phyloP scores from a whole-genome alignment of 2,329 filamentous ascomycete species.

The Cercospora zeae-maydis region DNA sequence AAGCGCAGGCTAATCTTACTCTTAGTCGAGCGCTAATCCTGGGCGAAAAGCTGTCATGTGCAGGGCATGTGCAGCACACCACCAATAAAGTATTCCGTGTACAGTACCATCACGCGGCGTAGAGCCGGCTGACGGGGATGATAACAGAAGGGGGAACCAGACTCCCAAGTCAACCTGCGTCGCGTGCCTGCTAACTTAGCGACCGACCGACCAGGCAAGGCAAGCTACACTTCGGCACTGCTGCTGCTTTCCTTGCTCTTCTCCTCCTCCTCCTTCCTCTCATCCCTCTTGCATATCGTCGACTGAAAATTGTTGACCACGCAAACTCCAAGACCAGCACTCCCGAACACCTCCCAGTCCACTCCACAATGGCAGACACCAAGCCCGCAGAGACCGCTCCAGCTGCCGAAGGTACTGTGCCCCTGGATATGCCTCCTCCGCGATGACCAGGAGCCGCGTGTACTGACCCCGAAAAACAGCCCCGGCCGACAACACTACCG shows the following conservation, averaged over 20 bases:
- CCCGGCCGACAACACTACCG: neutral
- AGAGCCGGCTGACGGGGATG: slow-evolving; percentile 5
- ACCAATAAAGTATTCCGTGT: slow-evolving; percentile 10
- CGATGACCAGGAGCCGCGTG: neutral
- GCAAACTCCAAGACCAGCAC: neutral
- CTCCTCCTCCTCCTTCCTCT: neutral
- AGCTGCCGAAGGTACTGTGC: neutral
- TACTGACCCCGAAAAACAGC: neutral
- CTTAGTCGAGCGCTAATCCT: slow-evolving; percentile 6
- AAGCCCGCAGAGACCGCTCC: slow-evolving; percentile 1
- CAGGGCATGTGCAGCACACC: slow-evolving; percentile 10
- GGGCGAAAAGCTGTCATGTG: slow-evolving; percentile 8
- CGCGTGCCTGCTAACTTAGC: slow-evolving; percentile 7
- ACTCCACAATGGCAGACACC: neutral
- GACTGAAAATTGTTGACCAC: neutral
- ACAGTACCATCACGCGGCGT: slow-evolving; percentile 8
- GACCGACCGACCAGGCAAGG: neutral
- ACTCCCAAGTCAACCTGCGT: slow-evolving; percentile 2
- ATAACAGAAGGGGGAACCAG: neutral
- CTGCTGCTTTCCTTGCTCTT: slow-evolving; percentile 1
- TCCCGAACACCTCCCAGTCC: no score
- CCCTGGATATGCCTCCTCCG: neutral
- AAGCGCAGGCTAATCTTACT: slow-evolving; percentile 9
- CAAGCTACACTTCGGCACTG: slow-evolving; percentile 1
- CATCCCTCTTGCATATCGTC: neutral